Conservation (phyloP, 2,329 filamentous ascomycete species). For the Ramularia collo-cygni region DNA sequence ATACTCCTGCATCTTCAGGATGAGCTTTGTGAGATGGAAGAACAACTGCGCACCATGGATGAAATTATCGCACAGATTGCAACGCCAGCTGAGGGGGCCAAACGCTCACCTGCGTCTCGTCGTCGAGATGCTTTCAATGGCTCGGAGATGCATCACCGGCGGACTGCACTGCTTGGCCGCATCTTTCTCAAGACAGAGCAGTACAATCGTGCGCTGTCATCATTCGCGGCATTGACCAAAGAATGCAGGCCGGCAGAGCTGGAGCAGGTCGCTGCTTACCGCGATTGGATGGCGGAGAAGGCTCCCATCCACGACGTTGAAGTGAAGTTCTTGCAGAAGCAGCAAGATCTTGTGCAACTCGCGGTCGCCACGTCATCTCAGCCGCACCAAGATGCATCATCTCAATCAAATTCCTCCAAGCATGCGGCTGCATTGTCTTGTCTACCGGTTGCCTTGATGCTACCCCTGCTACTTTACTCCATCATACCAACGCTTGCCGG, state of each 20-base stretch:
- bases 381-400: neutral
- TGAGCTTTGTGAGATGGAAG: slow-evolving; percentile 73
- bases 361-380: neutral
- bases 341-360: slow-evolving; percentile 48
- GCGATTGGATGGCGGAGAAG: slow-evolving; percentile 49
- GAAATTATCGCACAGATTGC: slow-evolving; percentile 43
- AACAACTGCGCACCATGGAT: slow-evolving; percentile 66
- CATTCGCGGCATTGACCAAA: slow-evolving; percentile 50
- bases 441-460: slow-evolving; percentile 33
- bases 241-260: slow-evolving; percentile 43
- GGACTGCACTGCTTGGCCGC: slow-evolving; percentile 54
- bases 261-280: slow-evolving; percentile 49
- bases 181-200: slow-evolving; percentile 61
- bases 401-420: slow-evolving; percentile 1
- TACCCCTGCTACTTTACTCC: slow-evolving; percentile 38
- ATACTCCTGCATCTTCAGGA: slow-evolving; percentile 78
- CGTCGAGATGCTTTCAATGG: slow-evolving; percentile 50
- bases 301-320: slow-evolving; percentile 54
- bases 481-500: slow-evolving; percentile 38
- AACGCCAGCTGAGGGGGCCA: slow-evolving; percentile 16
- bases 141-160: slow-evolving; percentile 53
- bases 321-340: slow-evolving; percentile 51
- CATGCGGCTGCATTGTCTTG: slow-evolving; percentile 17
- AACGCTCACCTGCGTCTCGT: slow-evolving; percentile 49
- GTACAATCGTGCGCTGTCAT: slow-evolving; percentile 58